Base-by-base conservation (phyloP, 1,284 basidiomycete species). In the Ustilago lituana region DNA sequence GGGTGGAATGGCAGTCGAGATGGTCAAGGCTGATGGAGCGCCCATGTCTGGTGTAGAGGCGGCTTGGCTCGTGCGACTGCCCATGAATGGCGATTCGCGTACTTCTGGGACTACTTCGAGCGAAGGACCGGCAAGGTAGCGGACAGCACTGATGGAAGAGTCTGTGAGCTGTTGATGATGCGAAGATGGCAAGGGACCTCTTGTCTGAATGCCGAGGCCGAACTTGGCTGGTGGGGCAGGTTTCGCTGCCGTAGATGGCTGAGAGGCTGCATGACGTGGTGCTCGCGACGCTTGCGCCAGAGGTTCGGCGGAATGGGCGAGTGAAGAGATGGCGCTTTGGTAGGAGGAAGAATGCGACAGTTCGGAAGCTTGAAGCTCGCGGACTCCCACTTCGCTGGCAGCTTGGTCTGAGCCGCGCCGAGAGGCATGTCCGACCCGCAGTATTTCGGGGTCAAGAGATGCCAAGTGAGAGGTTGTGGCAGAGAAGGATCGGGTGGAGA, bases 71-170 rank as follows among this genome's bases (percentile, higher is more conserved):
- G 54, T 40, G 15, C 50, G 45, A 32, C 55, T 58, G 40, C 46
- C 61, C 12, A 64, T 15, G 31, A 54, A 64, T 5, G 61, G 55
- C 20, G 61, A 64, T 19, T 64, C 61, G 31, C 61, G 53, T 37
- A 56, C 56, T 60, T 66, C 57, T 9, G 40, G 55, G 8, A 64
- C 61, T 6, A 58, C 55, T 20, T 53, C 45, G 35, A 57, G 58
- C 9, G 64, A 40, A 29, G 49, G 36, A 12, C 56, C 47, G 14
- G 52, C 27, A 2, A 56, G 53, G 35, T 43, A 56, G 53, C 60
- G 59, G 5, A 48, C 14, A 26, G 37, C n/a, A 11, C 20, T 5
- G 4, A 49, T n/a, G 14, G 52, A 40, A 17, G 40, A 8, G 12
- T 51, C 53, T 11, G 40, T 27, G 36, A 23, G 15, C 20, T 36